phyloP scores from a whole-genome alignment of 352 stramenopile species.

The Poterioochromonas sp. region DNA sequence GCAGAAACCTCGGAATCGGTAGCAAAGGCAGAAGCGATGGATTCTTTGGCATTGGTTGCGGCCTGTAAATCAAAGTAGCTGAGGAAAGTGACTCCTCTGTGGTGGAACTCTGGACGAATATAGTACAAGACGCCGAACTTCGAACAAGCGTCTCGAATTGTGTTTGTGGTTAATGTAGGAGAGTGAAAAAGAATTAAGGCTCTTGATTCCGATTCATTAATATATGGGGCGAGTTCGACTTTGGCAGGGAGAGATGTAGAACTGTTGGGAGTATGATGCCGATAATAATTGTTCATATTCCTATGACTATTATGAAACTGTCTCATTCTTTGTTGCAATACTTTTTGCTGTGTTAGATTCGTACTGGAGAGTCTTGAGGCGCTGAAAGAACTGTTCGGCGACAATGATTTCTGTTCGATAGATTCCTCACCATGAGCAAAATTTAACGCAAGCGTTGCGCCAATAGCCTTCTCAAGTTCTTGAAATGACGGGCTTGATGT shows the following conservation, averaged over 20 bases:
- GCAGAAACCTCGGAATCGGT: not conserved
- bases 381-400: not conserved
- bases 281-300: not conserved
- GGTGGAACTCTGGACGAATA: conserved; percentile 16
- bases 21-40: not conserved
- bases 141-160: not conserved
- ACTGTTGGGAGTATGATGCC: not conserved
- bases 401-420: not conserved
- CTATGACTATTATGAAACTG: not conserved
- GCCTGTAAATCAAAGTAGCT: conserved; percentile 26
- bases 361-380: not conserved
- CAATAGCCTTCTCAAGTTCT: conserved; percentile 28
- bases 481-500: conserved; percentile 24
- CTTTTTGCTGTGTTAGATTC: conserved; percentile 26
- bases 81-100: not conserved
- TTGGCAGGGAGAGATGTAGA: not conserved
- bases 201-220: conserved; percentile 24
- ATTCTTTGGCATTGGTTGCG: not conserved
- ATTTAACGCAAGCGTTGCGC: not conserved
- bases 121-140: conserved; percentile 25
- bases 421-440: not conserved
- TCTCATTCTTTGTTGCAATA: not conserved
- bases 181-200: conserved; percentile 26
- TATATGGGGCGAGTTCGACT: not conserved
- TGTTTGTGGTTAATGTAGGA: not conserved